Percentiles rank a stretch among this genome's conserved stretches.
Conservation (phyloP, 345 rosid species). For the Adansonia digitata region DNA sequence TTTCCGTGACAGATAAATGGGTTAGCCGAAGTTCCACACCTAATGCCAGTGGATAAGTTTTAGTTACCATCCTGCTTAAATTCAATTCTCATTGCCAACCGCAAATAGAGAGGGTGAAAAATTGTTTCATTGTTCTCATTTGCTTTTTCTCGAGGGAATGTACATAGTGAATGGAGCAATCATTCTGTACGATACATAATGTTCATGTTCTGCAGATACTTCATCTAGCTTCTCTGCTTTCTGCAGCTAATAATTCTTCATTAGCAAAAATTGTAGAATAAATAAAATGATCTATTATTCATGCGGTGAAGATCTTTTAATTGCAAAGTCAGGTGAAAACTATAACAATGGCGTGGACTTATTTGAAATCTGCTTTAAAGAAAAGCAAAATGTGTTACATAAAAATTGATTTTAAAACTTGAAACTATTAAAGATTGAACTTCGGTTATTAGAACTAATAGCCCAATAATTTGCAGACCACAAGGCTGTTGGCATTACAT, state of each 20-base stretch:
- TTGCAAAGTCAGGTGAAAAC: background rate
- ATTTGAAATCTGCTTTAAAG: background rate
- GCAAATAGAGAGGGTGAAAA: no score
- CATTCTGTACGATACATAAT: background rate
- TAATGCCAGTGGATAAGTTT: conserved; percentile 24
- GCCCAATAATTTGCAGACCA: no score
- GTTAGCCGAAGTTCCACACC: conserved; percentile 40
- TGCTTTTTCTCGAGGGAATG: conserved; percentile 13
- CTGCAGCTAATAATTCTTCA: background rate
- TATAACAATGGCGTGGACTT: background rate
- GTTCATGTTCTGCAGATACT: background rate
- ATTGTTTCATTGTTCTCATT: background rate
- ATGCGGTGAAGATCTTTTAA: background rate
- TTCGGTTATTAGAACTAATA: no score
- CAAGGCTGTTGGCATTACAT: no score
- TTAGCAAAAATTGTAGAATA: background rate
- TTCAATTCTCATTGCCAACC: background rate
- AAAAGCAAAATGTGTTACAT: background rate
- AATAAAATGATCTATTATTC: background rate
- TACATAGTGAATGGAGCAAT: conserved; percentile 12
- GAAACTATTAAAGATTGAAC: no score
- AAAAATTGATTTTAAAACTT: no score
- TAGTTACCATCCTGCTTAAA: background rate
- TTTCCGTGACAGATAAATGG: conserved; percentile 56
- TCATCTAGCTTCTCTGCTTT: background rate